phyloP scores from a whole-genome alignment of 1,284 basidiomycete genomes.

The Coniophora puteana region DNA sequence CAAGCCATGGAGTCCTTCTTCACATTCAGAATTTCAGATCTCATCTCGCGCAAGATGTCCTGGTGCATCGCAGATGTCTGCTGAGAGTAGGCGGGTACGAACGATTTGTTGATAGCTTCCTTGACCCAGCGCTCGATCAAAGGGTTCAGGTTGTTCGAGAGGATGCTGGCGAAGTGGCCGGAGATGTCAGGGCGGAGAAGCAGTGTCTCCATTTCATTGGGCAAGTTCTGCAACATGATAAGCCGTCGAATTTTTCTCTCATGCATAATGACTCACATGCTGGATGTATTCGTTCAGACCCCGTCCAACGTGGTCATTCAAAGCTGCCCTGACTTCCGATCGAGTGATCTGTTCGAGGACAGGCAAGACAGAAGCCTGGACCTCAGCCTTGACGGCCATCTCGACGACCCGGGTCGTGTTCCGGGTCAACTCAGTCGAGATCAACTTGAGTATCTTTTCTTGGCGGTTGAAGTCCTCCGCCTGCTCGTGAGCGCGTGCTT shows the following conservation, averaged over 20 bases:
- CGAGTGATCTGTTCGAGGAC: slow-evolving; percentile 76
- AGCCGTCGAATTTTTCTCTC: slow-evolving; percentile 10
- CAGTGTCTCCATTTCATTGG: slow-evolving; percentile 72
- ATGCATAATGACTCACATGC: slow-evolving; percentile 46
- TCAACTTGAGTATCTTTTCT: slow-evolving; percentile 82
- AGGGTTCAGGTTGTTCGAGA: slow-evolving; percentile 65
- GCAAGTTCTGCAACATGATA: slow-evolving; percentile 50
- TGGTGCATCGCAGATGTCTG: slow-evolving; percentile 72
- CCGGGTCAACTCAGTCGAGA: slow-evolving; percentile 78
- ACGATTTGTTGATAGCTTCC: slow-evolving; percentile 67
- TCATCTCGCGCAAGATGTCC: slow-evolving; percentile 69
- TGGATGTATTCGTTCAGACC: slow-evolving; percentile 69
- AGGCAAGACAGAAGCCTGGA: slow-evolving; percentile 76
- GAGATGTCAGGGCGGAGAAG: slow-evolving; percentile 73
- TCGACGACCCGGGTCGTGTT: slow-evolving; percentile 84
- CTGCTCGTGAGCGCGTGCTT: slow-evolving; percentile 71
- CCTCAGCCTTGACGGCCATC: slow-evolving; percentile 76
- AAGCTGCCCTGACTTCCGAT: slow-evolving; percentile 68
- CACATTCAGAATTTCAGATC: slow-evolving; percentile 65
- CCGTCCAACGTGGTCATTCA: slow-evolving; percentile 71
- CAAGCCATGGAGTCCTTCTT: slow-evolving; percentile 74
- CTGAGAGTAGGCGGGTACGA: slow-evolving; percentile 70
- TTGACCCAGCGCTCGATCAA: slow-evolving; percentile 77
- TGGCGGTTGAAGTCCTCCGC: slow-evolving; percentile 75
- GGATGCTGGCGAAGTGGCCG: slow-evolving; percentile 66